These are phyloP conservation scores for Fusarium falciforme DNA, from an alignment of 2,329 filamentous ascomycete genomes.

Conservation along the genomic window DNA sequence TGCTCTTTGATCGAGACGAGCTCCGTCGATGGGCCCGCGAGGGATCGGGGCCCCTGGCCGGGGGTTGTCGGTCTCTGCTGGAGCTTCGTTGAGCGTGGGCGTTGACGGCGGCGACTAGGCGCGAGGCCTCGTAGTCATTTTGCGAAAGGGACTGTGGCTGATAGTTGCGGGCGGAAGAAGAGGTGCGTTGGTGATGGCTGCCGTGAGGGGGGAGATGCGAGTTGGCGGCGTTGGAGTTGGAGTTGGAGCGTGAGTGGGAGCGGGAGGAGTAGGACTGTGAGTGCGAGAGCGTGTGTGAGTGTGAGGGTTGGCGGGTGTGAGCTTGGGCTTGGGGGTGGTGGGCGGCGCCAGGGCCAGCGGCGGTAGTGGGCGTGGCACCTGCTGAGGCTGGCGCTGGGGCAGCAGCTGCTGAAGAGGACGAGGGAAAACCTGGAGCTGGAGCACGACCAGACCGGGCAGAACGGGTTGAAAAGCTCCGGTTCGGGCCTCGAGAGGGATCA, in stretches of 20 bases:
- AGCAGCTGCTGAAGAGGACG: conserved; percentile 18
- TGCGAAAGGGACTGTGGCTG: conserved; percentile 61
- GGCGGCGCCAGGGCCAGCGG: conserved; percentile 29
- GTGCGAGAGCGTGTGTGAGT: conserved; percentile 37
- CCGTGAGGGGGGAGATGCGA: conserved; percentile 38
- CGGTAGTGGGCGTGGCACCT: conserved; percentile 37
- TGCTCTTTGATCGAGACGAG: conserved; percentile 61
- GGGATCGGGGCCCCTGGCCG: conserved; percentile 66
- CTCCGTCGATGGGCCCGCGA: conserved; percentile 59
- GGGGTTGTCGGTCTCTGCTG: conserved; percentile 69
- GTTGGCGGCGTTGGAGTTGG: conserved; percentile 43
- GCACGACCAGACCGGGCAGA: conserved; percentile 44
- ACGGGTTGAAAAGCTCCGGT: conserved; percentile 51
- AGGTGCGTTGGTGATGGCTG: conserved; percentile 52
- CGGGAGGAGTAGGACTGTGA: conserved; percentile 36
- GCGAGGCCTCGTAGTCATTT: conserved; percentile 79
- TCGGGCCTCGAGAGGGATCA: conserved; percentile 45
- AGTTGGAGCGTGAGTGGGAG: conserved; percentile 40
- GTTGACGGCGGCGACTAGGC: conserved; percentile 66
- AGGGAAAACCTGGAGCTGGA: conserved; percentile 35
- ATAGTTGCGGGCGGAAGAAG: conserved; percentile 55
- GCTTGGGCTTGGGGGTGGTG: conserved; percentile 32
- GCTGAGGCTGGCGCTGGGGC: conserved; percentile 23
- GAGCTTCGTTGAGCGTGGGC: conserved; percentile 67
- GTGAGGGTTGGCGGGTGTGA: conserved; percentile 43